These are phyloP conservation scores for Quercus phellos DNA, from an alignment of 331 rosid species.

Conservation along the genomic window DNA sequence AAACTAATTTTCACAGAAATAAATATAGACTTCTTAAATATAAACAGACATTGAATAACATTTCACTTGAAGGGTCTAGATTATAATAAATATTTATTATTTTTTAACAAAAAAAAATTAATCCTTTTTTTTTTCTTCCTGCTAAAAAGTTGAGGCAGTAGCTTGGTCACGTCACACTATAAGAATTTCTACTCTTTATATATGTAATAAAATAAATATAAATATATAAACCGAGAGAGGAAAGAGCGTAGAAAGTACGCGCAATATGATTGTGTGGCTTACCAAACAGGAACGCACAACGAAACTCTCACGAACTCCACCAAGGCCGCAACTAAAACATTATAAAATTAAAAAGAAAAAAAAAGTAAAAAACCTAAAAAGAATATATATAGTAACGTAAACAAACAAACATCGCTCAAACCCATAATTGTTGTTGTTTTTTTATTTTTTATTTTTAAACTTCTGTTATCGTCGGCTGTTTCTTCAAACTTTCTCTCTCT, in stretches of 20 bases:
- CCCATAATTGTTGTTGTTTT: background rate
- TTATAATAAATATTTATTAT: too few species aligned
- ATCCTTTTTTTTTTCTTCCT: too few species aligned
- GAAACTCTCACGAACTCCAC: background rate
- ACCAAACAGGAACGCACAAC: constrained; percentile 6
- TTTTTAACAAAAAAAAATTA: too few species aligned
- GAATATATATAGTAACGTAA: background rate
- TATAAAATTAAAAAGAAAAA: background rate
- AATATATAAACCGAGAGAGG: too few species aligned
- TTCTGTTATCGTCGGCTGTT: constrained; percentile 13
- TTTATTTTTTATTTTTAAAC: constrained; percentile 20
- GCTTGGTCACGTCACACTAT: too few species aligned
- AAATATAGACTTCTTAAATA: too few species aligned
- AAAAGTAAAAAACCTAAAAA: background rate
- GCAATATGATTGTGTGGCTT: constrained; percentile 20
- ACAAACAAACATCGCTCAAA: constrained; percentile 13
- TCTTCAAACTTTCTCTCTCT: background rate
- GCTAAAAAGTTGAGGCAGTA: too few species aligned
- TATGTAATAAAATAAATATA: too few species aligned
- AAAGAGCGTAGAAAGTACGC: constrained; percentile 24
- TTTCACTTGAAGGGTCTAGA: too few species aligned
- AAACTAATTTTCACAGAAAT: too few species aligned
- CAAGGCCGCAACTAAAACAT: background rate
- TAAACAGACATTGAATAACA: too few species aligned
- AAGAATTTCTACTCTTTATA: too few species aligned